Base-by-base conservation (phyloP, 2,329 filamentous ascomycete species). In the Cladosporium sp. region DNA sequence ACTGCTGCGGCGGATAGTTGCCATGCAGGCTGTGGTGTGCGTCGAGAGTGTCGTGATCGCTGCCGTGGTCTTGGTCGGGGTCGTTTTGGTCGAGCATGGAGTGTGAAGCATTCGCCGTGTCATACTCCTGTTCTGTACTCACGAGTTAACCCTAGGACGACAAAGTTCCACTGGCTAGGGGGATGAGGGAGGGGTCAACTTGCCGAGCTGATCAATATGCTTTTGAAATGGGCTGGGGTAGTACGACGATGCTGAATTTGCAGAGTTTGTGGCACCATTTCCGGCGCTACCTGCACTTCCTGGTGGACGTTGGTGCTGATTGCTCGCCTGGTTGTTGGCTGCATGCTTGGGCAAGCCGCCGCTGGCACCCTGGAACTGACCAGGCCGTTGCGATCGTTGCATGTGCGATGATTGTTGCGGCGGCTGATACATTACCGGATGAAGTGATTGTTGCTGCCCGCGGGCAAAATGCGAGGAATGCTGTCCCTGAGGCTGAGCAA, bases 171-270 rank as follows among this genome's bases (percentile, higher is more conserved):
- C 77, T 40, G 36, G 11, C 16, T 64, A 61, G 57, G 64, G 71
- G 61, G 66, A 67, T 68, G 68, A 76, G 64, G 70, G 72, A 69
- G 62, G 55, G 77, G 78, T 69, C 65, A 78, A 77, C 90, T 87
- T 89, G 86, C 92, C 92, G 69, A 97, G 82, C 77, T 95, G 89
- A 70, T 94, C 88, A 71, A 94, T 91, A 69, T 96, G 92, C 68
- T 87, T 93, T 66, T 94, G 89, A 72, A 95, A 96, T 15, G 88
- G 86, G 51, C 88, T 86, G 43, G 87, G 83, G 66, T 95, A 96
- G 71, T 86, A 95, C 47, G 71, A 69, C 15, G 74, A 71, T 35
- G 76, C 57, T 12, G 57, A 54, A 19, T 53, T 67, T 38, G 62
- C 67, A 41, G 57, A 60, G 38, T 53, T 59, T 32, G 59, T 60